phyloP scores from a whole-genome alignment of 1,139 yeast genomes.

The Geotrichum australiense region DNA sequence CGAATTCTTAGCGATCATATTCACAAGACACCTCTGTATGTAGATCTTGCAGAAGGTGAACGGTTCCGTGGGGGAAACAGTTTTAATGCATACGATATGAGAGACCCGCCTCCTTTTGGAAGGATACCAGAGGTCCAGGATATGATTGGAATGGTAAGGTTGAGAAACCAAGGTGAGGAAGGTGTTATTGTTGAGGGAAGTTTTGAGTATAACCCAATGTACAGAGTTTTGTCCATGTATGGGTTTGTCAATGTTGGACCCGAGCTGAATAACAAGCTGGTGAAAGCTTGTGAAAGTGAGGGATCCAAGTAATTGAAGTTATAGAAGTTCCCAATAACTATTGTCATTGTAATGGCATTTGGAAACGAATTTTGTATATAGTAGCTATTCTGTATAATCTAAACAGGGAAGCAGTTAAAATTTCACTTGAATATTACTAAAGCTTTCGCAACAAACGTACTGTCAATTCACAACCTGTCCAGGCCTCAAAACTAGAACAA shows the following conservation, averaged over 20 bases:
- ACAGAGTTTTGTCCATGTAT: constrained; percentile 48
- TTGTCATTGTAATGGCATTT: too few species aligned
- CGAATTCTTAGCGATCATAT: constrained; percentile 30
- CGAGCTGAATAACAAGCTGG: constrained; percentile 42
- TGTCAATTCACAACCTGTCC: too few species aligned
- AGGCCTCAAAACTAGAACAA: too few species aligned
- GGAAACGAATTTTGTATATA: too few species aligned
- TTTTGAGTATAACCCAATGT: constrained; percentile 56
- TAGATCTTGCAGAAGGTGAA: constrained; percentile 56
- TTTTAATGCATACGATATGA: constrained; percentile 48
- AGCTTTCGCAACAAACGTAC: too few species aligned
- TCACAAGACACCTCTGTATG: constrained; percentile 50
- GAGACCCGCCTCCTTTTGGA: constrained; percentile 60
- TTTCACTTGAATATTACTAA: too few species aligned
- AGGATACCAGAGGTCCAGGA: constrained; percentile 69
- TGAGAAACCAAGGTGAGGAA: constrained; percentile 37
- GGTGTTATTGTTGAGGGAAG: constrained; percentile 42
- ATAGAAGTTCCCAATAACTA: too few species aligned
- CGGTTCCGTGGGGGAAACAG: constrained; percentile 27
- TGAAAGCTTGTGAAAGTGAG: constrained; percentile 26
- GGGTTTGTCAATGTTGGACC: constrained; percentile 59
- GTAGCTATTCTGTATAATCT: too few species aligned
- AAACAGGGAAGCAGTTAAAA: too few species aligned
- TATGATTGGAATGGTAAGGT: constrained; percentile 58
- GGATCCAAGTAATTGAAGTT: too few species aligned